These are phyloP conservation scores for Breynia disticha DNA, from an alignment of 441 rosid genomes.

Conservation along the genomic window DNA sequence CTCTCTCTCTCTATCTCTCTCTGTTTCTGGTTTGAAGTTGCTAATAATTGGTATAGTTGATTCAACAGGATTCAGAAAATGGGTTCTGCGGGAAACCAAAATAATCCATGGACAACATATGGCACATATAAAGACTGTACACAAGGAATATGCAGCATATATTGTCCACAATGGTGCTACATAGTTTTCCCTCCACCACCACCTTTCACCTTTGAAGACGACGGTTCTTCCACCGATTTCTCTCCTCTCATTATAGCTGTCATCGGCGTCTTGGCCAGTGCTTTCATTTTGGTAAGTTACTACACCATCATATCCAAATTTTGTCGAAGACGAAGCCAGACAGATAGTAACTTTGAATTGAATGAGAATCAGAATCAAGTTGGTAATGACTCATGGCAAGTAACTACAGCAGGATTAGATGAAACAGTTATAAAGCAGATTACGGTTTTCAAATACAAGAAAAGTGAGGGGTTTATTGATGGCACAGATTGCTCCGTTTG, in stretches of 20 bases:
- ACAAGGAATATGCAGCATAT: slow-evolving; percentile 63
- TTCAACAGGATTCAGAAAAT: slow-evolving; percentile 13
- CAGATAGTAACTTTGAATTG: slow-evolving; percentile 3
- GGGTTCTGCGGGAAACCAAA: slow-evolving; percentile 47
- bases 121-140: slow-evolving; percentile 65
- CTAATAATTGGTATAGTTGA: too few relatives aligned
- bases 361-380: slow-evolving; percentile 16
- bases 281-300: slow-evolving; percentile 62
- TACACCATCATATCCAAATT: slow-evolving; percentile 59
- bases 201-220: slow-evolving; percentile 27
- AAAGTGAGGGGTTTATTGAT: slow-evolving; percentile 40
- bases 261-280: slow-evolving; percentile 60
- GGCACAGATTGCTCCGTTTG: slow-evolving; percentile 67
- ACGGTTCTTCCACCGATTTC: slow-evolving; percentile 27
- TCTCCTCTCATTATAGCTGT: slow-evolving; percentile 73
- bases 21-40: too few relatives aligned
- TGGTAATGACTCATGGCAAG: slow-evolving; percentile 16
- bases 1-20: too few relatives aligned
- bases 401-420: slow-evolving; percentile 34
- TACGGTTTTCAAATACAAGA: slow-evolving; percentile 40
- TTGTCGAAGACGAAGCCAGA: slow-evolving; percentile 30
- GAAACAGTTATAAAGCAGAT: slow-evolving; percentile 48
- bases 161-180: slow-evolving; percentile 85
- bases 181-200: slow-evolving; percentile 73
- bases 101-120: slow-evolving; percentile 53